Evolutionary conservation across 2,329 filamentous ascomycete species (phyloP).

Genomic region (Lachnellula occidentalis): DNA sequence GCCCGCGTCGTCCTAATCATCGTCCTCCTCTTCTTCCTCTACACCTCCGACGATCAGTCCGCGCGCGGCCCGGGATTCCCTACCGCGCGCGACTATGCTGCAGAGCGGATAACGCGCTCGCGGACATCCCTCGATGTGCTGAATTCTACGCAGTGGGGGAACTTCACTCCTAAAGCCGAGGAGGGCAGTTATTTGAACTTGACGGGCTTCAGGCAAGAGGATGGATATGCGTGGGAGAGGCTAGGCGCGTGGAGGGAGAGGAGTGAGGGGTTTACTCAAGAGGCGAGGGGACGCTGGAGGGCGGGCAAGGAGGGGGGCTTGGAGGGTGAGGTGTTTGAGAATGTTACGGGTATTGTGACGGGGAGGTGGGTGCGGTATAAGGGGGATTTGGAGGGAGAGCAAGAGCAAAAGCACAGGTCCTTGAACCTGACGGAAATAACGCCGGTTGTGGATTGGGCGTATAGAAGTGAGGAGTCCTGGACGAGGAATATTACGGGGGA

Average conservation of each 20-base stretch:
- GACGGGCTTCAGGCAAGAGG: constrained; percentile 68
- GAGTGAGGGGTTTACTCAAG: constrained; percentile 55
- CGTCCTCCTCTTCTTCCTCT: constrained; percentile 30
- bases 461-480: constrained; percentile 51
- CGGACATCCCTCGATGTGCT: constrained; percentile 47
- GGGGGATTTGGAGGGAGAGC: constrained; percentile 17
- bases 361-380: constrained; percentile 29
- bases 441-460: constrained; percentile 59
- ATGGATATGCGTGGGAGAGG: constrained; percentile 75
- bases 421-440: constrained; percentile 61
- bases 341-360: constrained; percentile 31
- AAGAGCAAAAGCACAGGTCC: constrained; percentile 33
- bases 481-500: constrained; percentile 74
- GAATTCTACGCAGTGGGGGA: constrained; percentile 53
- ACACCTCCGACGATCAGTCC: constrained; percentile 24
- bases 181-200: constrained; percentile 56
- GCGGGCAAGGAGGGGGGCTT: constrained; percentile 12
- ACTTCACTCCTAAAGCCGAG: constrained; percentile 45
- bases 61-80: constrained; percentile 35
- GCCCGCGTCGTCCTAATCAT: constrained; percentile 27
- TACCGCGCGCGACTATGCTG: constrained; percentile 37
- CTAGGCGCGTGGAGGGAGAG: constrained; percentile 60
- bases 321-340: constrained; percentile 27
- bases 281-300: constrained; percentile 37
- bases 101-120: constrained; percentile 46